Evolutionary conservation across 805 yeast genomes (phyloP).

Genomic region (Yarrowia hollandica): DNA sequence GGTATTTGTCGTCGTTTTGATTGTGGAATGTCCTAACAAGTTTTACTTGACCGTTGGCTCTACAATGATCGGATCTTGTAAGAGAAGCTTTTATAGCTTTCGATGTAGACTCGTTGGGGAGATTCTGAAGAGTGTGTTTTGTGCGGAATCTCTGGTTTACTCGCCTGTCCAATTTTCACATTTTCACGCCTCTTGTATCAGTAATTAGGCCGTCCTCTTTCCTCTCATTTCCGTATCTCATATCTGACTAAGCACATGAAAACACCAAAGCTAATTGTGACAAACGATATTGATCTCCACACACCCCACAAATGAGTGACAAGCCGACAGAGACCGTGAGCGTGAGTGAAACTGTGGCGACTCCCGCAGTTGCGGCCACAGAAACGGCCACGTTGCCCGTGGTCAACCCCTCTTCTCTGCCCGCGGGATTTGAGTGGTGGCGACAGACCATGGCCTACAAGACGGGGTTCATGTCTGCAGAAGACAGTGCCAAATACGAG

Average conservation of each 20-base stretch:
- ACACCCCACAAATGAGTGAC: conserved; percentile 1
- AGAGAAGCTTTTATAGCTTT: not conserved
- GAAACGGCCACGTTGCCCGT: conserved; percentile 14
- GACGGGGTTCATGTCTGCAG: conserved; percentile 63
- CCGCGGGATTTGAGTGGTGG: conserved; percentile 75
- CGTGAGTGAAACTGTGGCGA: not conserved
- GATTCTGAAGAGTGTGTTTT: not conserved
- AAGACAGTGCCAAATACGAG: conserved; percentile 58
- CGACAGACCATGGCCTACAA: conserved; percentile 66
- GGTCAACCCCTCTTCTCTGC: conserved; percentile 7
- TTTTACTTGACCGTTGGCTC: no score
- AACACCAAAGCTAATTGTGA: not conserved
- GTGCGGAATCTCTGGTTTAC: not conserved
- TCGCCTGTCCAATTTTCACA: not conserved
- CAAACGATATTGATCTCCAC: not conserved
- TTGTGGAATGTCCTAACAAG: not conserved
- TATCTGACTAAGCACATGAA: not conserved
- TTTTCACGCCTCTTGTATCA: not conserved
- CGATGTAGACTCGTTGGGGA: not conserved
- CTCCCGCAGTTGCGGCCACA: not conserved
- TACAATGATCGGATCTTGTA: no score
- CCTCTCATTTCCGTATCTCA: no score
- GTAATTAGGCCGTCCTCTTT: no score
- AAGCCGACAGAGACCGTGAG: not conserved
- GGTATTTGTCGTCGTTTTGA: not conserved